Base-by-base conservation (phyloP, 805 yeast genomes). In the Blastobotrys mokoenaii region DNA sequence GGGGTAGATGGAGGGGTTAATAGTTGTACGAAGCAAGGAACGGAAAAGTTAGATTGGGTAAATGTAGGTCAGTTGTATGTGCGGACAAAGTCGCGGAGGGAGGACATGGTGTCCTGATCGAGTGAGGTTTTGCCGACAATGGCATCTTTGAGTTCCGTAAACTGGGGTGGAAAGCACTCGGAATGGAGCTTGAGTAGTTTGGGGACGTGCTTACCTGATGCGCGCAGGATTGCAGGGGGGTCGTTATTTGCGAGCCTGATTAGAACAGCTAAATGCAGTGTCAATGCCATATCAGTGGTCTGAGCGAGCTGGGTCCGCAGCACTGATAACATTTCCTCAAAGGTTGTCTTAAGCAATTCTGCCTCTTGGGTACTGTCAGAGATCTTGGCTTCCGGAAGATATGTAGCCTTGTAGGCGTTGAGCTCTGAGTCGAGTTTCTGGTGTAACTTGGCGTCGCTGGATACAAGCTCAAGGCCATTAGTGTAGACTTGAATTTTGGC, bases 171-270 rank as follows among this genome's bases (percentile, higher is more conserved):
- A 25, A 22, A 8, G 40, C 55, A 60, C 25, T 17, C 43, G 11
- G n/a, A 11, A 16, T 16, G 14, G 38, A 41, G 49, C 40, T 56
- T 56, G 36, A 61, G 48, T 3, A 62, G 37, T 30, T 57, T 57
- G 5, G 65, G 64, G 16, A 59, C 56, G 15, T 51, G 49, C 43
- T 59, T 61, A 12, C 66, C 64, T 3, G 53, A 40, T 22, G 58
- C 45, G 17, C 53, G 48, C 16, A 62, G 48, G 9, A 52, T 32
- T 1, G 59, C 59, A 7, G 50, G 46, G 3, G 44, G 43, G 17
- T 38, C 39, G 15, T 48, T 41, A 4, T 18, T 15, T 2, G 58
- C 51, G 34, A 56, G 56, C 33, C 45, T 46, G 4, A 55, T 42
- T 5, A 51, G 47, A 2, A 51, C 48, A 1, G 64, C 61, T 25